Evolutionary conservation across 805 yeast genomes (phyloP).

Genomic region (Wickerhamiella sergipiensis): DNA sequence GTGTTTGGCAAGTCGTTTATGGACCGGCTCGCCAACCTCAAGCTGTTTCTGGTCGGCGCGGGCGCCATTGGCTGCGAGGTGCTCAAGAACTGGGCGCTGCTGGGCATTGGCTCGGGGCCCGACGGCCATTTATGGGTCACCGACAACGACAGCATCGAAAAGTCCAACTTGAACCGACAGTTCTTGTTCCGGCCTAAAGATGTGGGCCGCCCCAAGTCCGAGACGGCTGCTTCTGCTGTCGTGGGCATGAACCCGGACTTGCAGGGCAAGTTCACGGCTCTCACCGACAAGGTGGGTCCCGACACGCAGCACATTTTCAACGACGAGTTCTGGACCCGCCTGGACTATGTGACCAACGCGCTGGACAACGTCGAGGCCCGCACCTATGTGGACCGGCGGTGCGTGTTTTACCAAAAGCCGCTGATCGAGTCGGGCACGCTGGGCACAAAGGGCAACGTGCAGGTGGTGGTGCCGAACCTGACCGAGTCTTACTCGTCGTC

Average conservation of each 20-base stretch:
- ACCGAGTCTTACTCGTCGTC: conserved; percentile 95
- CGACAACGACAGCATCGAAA: conserved; percentile 90
- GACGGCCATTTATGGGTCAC: conserved; percentile 75
- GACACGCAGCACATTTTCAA: conserved; percentile 83
- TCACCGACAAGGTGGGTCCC: conserved; percentile 78
- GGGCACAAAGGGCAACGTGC: conserved; percentile 97
- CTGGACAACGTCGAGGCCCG: conserved; percentile 96
- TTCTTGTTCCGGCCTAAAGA: conserved; percentile 88
- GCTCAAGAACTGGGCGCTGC: conserved; percentile 94
- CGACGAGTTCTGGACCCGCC: conserved; percentile 68
- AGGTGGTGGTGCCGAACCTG: conserved; percentile 82
- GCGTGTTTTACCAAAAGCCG: conserved; percentile 84
- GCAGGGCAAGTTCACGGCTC: conserved; percentile 58
- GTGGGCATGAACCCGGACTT: conserved; percentile 75
- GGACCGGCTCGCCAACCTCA: conserved; percentile 56
- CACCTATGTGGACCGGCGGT: conserved; percentile 92
- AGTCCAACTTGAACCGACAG: conserved; percentile 91
- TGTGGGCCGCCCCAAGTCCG: conserved; percentile 84
- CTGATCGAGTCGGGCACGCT: conserved; percentile 91
- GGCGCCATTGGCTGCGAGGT: conserved; percentile 99
- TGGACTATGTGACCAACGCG: conserved; percentile 92
- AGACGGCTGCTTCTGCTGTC: conserved; percentile 79
- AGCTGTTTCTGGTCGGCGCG: conserved; percentile 86
- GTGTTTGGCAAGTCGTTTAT: conserved; percentile 78
- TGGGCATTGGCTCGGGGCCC: conserved; percentile 90